Base-by-base conservation (phyloP, 495 filamentous ascomycete genomes). In the Penicillium steckii region DNA sequence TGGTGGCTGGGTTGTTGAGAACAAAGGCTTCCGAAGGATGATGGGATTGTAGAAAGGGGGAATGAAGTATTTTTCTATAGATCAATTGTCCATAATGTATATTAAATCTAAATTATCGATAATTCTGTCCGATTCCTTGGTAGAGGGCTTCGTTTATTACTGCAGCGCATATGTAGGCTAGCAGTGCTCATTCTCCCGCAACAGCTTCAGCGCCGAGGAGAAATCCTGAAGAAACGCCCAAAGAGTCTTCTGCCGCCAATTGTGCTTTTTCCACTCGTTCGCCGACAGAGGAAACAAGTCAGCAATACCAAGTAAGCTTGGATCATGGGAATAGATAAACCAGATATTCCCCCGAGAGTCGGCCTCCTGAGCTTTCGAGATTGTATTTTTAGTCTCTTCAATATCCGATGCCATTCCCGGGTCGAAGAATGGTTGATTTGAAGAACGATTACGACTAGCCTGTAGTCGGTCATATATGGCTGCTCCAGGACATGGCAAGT, bases 221-320 rank as follows among this genome's bases (percentile, higher is more conserved):
- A 83, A 84, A 48, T 85, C 79, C 22, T 67, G 71, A 46, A 86
- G 56, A 59, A 85, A 86, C 48, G 65, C 51, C 83, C 82, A 86
- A 18, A 69, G 57, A 2, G 59, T 60, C 48, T 77, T 65, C 43
- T 71, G 50, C n/a, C 70, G 70, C 77, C 77, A 84, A 9, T 70
- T 78, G 51, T 80, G 74, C 49, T 70, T 38, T 45, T 67, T 66
- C 66, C 79, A 86, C 0, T 61, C 67, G 59, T 85, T 81, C 3
- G 75, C 68, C 8, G 49, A 67, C 30, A 66, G 60, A 0, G 82
- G 82, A 44, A 78, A 83, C 47, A 80, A 72, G 13, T 80, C 79
- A 4, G 77, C 67, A 0, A 76, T 61, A 17, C 71, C 69, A 10
- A 70, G 17, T 47, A 86, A 15, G 17, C 65, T 65, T 15, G 68